phyloP scores from a whole-genome alignment of 1,139 yeast species.

The Zygotorulaspora mrakii region DNA sequence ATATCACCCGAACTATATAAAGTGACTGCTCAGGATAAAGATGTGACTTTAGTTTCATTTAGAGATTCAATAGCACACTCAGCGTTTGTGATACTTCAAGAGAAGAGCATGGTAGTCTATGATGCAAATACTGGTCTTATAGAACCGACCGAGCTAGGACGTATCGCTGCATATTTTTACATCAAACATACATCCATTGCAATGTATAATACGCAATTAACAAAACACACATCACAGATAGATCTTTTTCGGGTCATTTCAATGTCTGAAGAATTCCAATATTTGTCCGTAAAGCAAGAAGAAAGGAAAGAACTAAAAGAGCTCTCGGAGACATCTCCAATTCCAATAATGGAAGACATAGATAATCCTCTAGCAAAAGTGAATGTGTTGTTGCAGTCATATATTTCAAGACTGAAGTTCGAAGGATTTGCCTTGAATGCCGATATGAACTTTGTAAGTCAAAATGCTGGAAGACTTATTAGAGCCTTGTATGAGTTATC shows the following conservation, averaged over 20 bases:
- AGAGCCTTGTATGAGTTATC: slow-evolving; percentile 84
- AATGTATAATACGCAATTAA: slow-evolving; percentile 56
- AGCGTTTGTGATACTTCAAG: slow-evolving; percentile 58
- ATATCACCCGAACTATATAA: slow-evolving; percentile 69
- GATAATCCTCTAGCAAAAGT: slow-evolving; percentile 77
- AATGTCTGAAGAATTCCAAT: slow-evolving; percentile 77
- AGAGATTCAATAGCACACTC: slow-evolving; percentile 71
- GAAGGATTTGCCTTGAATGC: slow-evolving; percentile 91
- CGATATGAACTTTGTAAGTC: slow-evolving; percentile 91
- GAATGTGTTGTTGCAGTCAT: slow-evolving; percentile 76
- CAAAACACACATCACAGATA: slow-evolving; percentile 62
- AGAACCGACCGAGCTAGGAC: slow-evolving; percentile 71
- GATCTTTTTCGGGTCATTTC: slow-evolving; percentile 79
- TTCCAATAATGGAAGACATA: slow-evolving; percentile 73
- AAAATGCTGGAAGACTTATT: slow-evolving; percentile 85
- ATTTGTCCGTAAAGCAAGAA: slow-evolving; percentile 80
- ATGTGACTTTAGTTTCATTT: slow-evolving; percentile 46
- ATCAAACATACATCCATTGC: slow-evolving; percentile 69
- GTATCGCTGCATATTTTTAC: slow-evolving; percentile 83
- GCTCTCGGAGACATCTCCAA: slow-evolving; percentile 71
- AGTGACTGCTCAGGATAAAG: slow-evolving; percentile 55
- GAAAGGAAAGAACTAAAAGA: slow-evolving; percentile 75
- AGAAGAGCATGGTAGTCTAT: slow-evolving; percentile 57
- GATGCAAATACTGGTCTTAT: slow-evolving; percentile 48
- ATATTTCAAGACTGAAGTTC: slow-evolving; percentile 66